Evolutionary conservation across 768 basidiomycete genomes (phyloP).

Genomic region (Boletus bicolor): DNA sequence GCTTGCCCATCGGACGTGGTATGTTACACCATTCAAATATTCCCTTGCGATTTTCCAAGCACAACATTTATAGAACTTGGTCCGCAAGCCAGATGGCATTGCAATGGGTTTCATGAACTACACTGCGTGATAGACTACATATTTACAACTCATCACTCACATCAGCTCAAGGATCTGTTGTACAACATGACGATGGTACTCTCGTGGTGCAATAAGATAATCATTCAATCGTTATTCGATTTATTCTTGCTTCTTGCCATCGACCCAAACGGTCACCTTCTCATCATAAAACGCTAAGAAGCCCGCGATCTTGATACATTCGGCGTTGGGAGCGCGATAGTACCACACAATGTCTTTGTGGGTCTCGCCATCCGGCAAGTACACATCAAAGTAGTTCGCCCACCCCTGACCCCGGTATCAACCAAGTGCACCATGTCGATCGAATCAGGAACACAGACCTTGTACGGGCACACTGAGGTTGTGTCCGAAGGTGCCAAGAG

Average conservation of each 20-base stretch:
- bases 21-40: not conserved
- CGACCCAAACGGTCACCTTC: constrained; percentile 63
- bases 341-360: constrained; percentile 59
- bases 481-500: constrained; percentile 46
- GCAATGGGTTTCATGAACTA: constrained; percentile 4
- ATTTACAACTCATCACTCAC: not conserved
- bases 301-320: constrained; percentile 49
- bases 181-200: constrained; percentile 1
- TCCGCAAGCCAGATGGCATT: constrained; percentile 17
- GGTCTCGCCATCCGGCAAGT: constrained; percentile 41
- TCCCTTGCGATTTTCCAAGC: not conserved
- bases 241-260: constrained; percentile 50
- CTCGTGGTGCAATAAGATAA: not conserved
- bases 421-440: not conserved
- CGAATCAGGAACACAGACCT: constrained; percentile 39
- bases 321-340: constrained; percentile 52
- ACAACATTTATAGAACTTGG: constrained; percentile 6
- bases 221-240: constrained; percentile 12
- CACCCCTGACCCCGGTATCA: constrained; percentile 42
- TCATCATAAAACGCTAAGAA: constrained; percentile 63
- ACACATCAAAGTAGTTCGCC: constrained; percentile 55
- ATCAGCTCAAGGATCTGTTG: not conserved
- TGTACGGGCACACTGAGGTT: constrained; percentile 58
- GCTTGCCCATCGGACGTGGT: constrained; percentile 20
- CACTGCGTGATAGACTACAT: not conserved